phyloP scores from a whole-genome alignment of 208 protist genomes.

The Leishmania martiniquensis region DNA sequence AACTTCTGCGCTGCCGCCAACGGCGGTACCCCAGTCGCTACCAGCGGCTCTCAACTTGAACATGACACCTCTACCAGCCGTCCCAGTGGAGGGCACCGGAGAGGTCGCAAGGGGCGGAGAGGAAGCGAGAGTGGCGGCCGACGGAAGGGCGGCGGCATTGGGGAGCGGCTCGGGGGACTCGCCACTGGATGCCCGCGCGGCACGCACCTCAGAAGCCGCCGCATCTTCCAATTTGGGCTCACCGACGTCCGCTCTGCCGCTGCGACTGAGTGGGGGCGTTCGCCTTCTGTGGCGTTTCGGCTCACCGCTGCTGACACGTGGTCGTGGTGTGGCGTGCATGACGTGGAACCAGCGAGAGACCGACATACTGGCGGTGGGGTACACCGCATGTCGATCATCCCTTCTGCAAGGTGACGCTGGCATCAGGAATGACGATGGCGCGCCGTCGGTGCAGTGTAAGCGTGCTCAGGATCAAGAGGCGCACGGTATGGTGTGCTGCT shows the following conservation, averaged over 20 bases:
- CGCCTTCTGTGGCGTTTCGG: slow-evolving; percentile 86
- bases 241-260: neutral
- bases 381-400: slow-evolving; percentile 31
- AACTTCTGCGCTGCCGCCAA: neutral
- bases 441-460: slow-evolving; percentile 4
- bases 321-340: slow-evolving; percentile 90
- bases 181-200: neutral
- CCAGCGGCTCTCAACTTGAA: neutral
- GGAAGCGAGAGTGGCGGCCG: neutral
- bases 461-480: slow-evolving; percentile 22
- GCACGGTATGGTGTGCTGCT: slow-evolving; percentile 94
- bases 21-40: slow-evolving; percentile 3
- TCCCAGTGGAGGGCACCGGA: slow-evolving; percentile 2
- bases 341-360: slow-evolving; percentile 90
- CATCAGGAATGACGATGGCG: neutral
- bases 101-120: neutral
- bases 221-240: neutral
- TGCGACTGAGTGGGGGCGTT: slow-evolving; percentile 61
- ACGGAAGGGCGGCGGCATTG: neutral
- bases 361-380: slow-evolving; percentile 83
- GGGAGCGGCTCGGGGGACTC: neutral
- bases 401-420: neutral
- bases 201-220: neutral
- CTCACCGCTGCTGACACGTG: slow-evolving; percentile 62
- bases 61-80: slow-evolving; percentile 7